Evolutionary conservation across 306 rosid genomes (phyloP).

Genomic region (Pyrus bretschneideri): DNA sequence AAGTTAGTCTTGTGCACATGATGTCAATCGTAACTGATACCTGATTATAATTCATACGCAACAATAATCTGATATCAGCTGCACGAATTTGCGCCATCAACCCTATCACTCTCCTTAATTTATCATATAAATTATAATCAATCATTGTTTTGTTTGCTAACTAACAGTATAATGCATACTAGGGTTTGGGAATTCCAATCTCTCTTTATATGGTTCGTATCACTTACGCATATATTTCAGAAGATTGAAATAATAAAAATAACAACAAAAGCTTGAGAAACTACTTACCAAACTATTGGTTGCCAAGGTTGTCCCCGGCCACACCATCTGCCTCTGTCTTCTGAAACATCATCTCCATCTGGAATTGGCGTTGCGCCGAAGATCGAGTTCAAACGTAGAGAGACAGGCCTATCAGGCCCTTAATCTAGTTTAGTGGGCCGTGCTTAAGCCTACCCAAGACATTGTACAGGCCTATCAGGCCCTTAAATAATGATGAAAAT

Average conservation of each 20-base stretch:
- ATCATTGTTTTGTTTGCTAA: no score
- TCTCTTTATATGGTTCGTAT: not conserved
- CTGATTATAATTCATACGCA: not conserved
- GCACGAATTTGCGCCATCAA: not conserved
- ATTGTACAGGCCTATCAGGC: not conserved
- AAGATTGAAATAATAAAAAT: not conserved
- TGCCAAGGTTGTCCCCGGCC: no score
- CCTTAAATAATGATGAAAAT: not conserved
- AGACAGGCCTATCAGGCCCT: not conserved
- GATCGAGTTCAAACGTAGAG: no score
- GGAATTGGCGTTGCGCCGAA: no score
- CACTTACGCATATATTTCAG: no score
- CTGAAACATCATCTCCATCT: no score
- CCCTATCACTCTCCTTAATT: not conserved
- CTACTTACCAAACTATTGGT: no score
- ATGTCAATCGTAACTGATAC: no score
- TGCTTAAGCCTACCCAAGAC: not conserved
- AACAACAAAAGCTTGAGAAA: no score
- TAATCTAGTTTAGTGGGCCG: not conserved
- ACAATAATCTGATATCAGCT: no score
- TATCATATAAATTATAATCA: not conserved
- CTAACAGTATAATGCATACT: not conserved
- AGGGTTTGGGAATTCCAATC: not conserved
- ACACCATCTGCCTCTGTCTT: no score
- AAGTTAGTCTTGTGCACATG: not conserved